phyloP scores from a whole-genome alignment of 164 flowering plant species.

The Stephania yunnanensis region DNA sequence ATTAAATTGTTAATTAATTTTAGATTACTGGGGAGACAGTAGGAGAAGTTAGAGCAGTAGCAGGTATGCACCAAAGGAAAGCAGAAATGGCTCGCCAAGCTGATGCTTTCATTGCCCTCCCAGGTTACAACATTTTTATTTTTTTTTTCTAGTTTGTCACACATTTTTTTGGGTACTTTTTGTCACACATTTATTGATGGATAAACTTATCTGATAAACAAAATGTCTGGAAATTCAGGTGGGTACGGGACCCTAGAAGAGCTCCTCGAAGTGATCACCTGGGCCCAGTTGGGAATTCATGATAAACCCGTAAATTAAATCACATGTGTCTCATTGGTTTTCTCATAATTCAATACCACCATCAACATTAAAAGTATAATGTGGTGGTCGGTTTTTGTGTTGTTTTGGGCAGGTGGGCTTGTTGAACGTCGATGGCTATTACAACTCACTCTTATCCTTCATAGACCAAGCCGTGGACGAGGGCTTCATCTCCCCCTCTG shows the following conservation, averaged over 20 bases:
- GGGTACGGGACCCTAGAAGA: conserved; percentile 76
- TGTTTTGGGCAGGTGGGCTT: conserved; percentile 50
- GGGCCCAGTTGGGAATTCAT: conserved; percentile 77
- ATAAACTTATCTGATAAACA: neutral
- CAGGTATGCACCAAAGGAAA: conserved; percentile 79
- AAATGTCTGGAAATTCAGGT: conserved; percentile 25
- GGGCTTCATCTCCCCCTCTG: conserved; percentile 63
- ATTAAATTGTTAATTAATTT: neutral
- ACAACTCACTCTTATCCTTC: conserved; percentile 65
- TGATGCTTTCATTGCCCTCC: conserved; percentile 81
- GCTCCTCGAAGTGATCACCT: conserved; percentile 66
- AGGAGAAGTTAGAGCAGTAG: conserved; percentile 72
- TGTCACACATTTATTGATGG: neutral
- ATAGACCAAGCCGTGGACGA: conserved; percentile 83
- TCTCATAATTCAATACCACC: neutral
- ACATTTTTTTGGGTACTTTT: neutral
- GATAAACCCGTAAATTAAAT: conserved; percentile 48
- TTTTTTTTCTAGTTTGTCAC: neutral
- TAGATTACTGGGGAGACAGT: conserved; percentile 71
- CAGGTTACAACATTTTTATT: conserved; percentile 30
- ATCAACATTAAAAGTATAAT: neutral
- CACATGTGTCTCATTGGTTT: neutral
- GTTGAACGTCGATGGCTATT: conserved; percentile 80
- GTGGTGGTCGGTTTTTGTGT: neutral
- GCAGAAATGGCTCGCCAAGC: conserved; percentile 93